phyloP scores from a whole-genome alignment of 495 filamentous ascomycete genomes.

The Staphylotrichum longicolle region DNA sequence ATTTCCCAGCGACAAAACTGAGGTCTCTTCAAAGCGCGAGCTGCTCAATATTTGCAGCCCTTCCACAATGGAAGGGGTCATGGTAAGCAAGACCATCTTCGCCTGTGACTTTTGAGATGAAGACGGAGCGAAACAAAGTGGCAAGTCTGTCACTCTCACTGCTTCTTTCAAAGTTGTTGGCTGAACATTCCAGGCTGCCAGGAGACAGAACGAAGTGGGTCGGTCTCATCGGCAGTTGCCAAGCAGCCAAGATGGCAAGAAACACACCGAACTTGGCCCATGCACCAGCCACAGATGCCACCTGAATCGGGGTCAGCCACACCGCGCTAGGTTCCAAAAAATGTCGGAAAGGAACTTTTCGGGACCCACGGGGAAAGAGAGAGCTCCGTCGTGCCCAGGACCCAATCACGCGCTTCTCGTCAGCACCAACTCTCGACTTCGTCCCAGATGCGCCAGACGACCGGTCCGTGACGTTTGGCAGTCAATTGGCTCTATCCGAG shows the following conservation, averaged over 20 bases:
- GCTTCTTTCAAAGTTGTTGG: no score
- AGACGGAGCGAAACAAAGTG: neutral
- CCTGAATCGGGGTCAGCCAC: neutral
- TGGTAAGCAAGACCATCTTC: conserved; percentile 76
- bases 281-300: conserved; percentile 19
- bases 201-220: no score
- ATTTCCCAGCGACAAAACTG: conserved; percentile 6
- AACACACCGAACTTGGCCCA: no score
- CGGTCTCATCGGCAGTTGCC: no score
- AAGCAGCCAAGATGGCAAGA: no score
- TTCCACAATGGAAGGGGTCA: conserved; percentile 67
- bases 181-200: no score
- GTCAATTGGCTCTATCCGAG: conserved; percentile 32
- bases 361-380: conserved; percentile 22
- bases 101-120: neutral
- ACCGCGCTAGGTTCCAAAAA: conserved; percentile 17
- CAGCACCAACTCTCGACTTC: conserved; percentile 6
- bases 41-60: conserved; percentile 48
- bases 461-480: conserved; percentile 20
- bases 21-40: no score
- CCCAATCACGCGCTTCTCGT: conserved; percentile 10
- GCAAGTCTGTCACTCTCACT: neutral
- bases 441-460: conserved; percentile 26
- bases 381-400: neutral
- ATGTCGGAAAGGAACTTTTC: conserved; percentile 33